Conservation (phyloP, 164 flowering plant species). For the Akebia trifoliata region DNA sequence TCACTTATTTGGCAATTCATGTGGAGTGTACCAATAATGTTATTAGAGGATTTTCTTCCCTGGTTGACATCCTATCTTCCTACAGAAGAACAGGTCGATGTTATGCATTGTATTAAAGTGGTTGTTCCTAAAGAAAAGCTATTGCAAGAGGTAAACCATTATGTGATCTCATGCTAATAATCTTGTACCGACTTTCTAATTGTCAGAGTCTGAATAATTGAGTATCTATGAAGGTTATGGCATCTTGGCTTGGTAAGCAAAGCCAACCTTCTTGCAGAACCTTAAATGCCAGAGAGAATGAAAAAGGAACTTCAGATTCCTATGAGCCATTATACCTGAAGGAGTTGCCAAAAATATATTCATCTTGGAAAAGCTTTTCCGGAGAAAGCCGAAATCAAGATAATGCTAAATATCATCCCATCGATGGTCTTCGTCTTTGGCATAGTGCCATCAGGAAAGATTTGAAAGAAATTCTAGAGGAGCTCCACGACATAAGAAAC, state of each 20-base stretch:
- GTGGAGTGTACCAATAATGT: constrained; percentile 62
- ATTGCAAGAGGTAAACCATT: constrained; percentile 56
- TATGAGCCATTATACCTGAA: constrained; percentile 22
- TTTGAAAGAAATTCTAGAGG: constrained; percentile 38
- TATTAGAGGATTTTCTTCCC: constrained; percentile 63
- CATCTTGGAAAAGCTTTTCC: constrained; percentile 12
- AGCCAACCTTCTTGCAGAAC: constrained; percentile 16
- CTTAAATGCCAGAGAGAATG: constrained; percentile 10
- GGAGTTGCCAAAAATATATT: constrained; percentile 19
- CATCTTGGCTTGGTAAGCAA: constrained; percentile 52
- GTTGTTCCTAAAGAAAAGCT: constrained; percentile 58
- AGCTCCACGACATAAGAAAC: constrained; percentile 36
- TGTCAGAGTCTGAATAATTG: constrained; percentile 2
- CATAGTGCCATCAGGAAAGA: constrained; percentile 54
- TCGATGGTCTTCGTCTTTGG: constrained; percentile 54
- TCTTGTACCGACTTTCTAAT: constrained; percentile 4
- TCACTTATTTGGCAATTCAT: constrained; percentile 76
- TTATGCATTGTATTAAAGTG: constrained; percentile 35
- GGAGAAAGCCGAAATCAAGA: constrained; percentile 13
- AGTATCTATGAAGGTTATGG: constrained; percentile 48
- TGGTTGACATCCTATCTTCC: constrained; percentile 68
- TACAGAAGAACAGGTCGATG: constrained; percentile 38
- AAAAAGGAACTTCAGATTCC: constrained; percentile 16
- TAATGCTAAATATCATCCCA: constrained; percentile 21
- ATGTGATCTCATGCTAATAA: constrained; percentile 2